A percentile compares a stretch with the other conserved stretches of the same genome.
These are phyloP conservation scores for Beta corolliflora DNA, from an alignment of 179 eudicot genomes.

Conservation along the genomic window DNA sequence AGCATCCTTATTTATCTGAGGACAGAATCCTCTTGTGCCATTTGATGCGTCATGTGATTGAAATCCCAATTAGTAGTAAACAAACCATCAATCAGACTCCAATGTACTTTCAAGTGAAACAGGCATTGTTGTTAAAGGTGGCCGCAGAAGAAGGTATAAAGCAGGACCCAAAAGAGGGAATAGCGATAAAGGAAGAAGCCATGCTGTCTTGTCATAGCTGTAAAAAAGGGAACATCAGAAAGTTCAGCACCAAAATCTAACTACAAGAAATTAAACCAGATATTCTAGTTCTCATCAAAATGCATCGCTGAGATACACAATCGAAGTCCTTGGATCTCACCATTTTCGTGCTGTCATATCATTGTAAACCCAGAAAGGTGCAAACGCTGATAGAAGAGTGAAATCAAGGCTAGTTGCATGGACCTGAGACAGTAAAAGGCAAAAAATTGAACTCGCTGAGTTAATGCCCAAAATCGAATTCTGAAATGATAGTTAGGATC, in stretches of 20 bases:
- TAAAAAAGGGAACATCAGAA: conserved; percentile 22
- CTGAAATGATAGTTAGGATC: background rate
- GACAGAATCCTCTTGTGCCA: background rate
- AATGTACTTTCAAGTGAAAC: conserved; percentile 32
- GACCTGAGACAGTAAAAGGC: conserved; percentile 47
- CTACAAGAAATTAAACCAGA: background rate
- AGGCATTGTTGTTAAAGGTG: conserved; percentile 44
- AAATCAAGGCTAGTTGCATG: conserved; percentile 81
- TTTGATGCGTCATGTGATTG: conserved; percentile 7
- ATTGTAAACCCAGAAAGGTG: conserved; percentile 98
- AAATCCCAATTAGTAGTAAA: background rate
- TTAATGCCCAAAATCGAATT: background rate
- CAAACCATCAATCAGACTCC: conserved; percentile 32
- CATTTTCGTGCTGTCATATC: conserved; percentile 90
- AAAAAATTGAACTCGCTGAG: background rate
- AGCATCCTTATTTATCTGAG: background rate
- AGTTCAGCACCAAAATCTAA: conserved; percentile 35
- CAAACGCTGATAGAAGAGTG: conserved; percentile 69
- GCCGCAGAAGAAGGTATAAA: conserved; percentile 73
- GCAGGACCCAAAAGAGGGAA: conserved; percentile 81
- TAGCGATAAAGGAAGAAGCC: conserved; percentile 75
- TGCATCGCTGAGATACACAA: background rate
- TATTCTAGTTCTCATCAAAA: background rate
- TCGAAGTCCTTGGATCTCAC: conserved; percentile 36
- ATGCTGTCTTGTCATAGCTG: conserved; percentile 70